Conservation (phyloP, 2,329 filamentous ascomycete genomes). For the Dactylellina sp. region DNA sequence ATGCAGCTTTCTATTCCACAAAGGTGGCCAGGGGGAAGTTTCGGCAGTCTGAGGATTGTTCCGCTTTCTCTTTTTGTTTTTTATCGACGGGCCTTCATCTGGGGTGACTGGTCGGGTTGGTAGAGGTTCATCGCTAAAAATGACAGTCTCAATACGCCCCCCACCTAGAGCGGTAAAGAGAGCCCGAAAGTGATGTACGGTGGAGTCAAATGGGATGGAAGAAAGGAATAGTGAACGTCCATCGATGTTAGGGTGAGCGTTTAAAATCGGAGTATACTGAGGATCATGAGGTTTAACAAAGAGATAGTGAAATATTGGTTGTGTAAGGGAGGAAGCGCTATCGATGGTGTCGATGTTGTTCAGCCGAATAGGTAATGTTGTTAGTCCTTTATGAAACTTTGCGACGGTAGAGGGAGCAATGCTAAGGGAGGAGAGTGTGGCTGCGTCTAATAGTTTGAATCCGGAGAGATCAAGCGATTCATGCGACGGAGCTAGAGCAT, state of each 20-base stretch:
- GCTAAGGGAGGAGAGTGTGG: constrained; percentile 33
- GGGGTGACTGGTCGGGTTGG: constrained; percentile 63
- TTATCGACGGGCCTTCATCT: constrained; percentile 63
- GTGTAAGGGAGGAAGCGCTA: constrained; percentile 64
- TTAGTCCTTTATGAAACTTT: constrained; percentile 36
- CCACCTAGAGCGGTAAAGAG: constrained; percentile 82
- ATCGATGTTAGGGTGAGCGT: constrained; percentile 73
- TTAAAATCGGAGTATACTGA: constrained; percentile 65
- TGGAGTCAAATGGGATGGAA: constrained; percentile 87
- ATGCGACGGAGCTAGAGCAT: constrained; percentile 5
- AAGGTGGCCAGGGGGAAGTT: constrained; percentile 72
- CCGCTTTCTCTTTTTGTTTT: constrained; percentile 67
- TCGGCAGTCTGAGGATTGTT: constrained; percentile 68
- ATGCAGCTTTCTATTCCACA: constrained; percentile 79
- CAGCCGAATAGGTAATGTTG: constrained; percentile 42
- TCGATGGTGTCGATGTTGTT: constrained; percentile 15
- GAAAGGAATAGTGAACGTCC: constrained; percentile 87
- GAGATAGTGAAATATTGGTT: constrained; percentile 79
- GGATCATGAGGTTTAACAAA: constrained; percentile 87
- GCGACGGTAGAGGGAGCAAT: constrained; percentile 27
- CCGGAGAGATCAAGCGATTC: constrained; percentile 36
- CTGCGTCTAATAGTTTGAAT: constrained; percentile 35
- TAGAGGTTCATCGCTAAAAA: constrained; percentile 71
- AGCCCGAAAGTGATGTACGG: constrained; percentile 78
- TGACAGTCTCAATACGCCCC: constrained; percentile 80